These are phyloP conservation scores for Microbotryomycetes sp. DNA, from an alignment of 1,284 basidiomycete genomes.

Conservation along the genomic window DNA sequence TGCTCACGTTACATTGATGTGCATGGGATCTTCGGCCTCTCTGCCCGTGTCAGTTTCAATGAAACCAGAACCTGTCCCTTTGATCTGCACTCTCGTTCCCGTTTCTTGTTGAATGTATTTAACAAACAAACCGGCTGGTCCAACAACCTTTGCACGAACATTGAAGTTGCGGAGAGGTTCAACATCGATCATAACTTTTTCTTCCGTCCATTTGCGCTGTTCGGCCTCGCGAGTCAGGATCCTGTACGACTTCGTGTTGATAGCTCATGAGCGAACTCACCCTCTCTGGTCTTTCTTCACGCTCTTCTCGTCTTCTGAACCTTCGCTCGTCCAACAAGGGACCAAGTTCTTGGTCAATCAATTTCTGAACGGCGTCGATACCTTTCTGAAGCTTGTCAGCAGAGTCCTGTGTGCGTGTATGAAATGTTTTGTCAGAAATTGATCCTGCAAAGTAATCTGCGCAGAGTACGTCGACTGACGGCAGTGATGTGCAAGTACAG, in stretches of 20 bases:
- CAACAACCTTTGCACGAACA: constrained; percentile 93
- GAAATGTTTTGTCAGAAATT: neutral
- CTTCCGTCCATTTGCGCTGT: constrained; percentile 88
- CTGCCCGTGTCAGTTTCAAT: constrained; percentile 87
- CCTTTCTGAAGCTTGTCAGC: constrained; percentile 74
- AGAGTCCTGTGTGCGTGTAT: constrained; percentile 45
- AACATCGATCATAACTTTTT: constrained; percentile 78
- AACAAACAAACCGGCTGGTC: constrained; percentile 90
- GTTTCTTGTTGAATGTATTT: constrained; percentile 98
- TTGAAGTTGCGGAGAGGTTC: constrained; percentile 95
- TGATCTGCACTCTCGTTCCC: constrained; percentile 94
- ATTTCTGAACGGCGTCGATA: constrained; percentile 67
- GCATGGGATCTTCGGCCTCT: constrained; percentile 87
- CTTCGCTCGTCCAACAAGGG: constrained; percentile 76
- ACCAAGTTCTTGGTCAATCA: constrained; percentile 77
- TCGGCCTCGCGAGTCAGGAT: constrained; percentile 33
- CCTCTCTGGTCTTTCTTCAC: constrained; percentile 14
- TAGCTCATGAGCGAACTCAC: constrained; percentile 2
- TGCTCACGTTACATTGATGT: constrained; percentile 81
- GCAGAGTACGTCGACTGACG: constrained; percentile 4
- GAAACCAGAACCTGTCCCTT: constrained; percentile 90
- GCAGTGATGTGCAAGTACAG: constrained; percentile 92
- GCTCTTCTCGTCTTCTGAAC: constrained; percentile 1
- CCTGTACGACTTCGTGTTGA: no score
- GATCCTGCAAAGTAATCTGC: neutral